Base-by-base conservation (phyloP, 1,284 basidiomycete genomes). In the Ganoderma meredithae region DNA sequence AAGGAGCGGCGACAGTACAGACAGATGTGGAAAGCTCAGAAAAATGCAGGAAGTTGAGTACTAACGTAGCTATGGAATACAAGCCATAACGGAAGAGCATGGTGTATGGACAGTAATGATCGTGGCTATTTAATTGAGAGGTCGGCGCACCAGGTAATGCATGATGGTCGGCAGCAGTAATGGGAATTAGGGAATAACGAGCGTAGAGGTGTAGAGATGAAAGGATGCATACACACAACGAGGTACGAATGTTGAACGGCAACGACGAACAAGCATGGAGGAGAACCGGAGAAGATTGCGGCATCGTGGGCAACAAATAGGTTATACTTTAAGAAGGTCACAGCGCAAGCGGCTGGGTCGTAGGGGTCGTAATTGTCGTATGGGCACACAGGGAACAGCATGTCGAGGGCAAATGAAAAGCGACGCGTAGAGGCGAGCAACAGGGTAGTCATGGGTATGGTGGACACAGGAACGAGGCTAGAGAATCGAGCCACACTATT, bases 61-160 rank as follows among this genome's bases (percentile, higher is more conserved):
- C 56, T 67, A 71, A 70, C 63, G 66, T 69, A 68, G 66, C 69
- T 72, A 70, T 31, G 62, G 36, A 70, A 67, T 72, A 72, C 72
- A 73, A 39, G 68, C 62, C 60, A 47, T 36, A 62, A 25, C 41
- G 31, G 12, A 25, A 60, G 47, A 68, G 69, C 68, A 67, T 62
- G 55, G 52, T 15, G 49, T 33, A 61, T 41, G 15, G 36, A 55
- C 6, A 36, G 47, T 39, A 53, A 40, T 49, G 41, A 59, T 43
- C 61, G 60, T 56, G 63, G 27, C 6, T 19, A 53, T 56, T 53
- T 59, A 64, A 63, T 68, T 67, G 65, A 65, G 33, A 70, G 69
- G 36, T 70, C 63, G 56, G 63, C 33, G 41, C 19, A 47, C 56
- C 62, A 62, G 58, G 60, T 17, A 52, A 62, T 27, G 36, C 47